phyloP scores from a whole-genome alignment of 768 basidiomycete genomes.

The Pholiota molesta region DNA sequence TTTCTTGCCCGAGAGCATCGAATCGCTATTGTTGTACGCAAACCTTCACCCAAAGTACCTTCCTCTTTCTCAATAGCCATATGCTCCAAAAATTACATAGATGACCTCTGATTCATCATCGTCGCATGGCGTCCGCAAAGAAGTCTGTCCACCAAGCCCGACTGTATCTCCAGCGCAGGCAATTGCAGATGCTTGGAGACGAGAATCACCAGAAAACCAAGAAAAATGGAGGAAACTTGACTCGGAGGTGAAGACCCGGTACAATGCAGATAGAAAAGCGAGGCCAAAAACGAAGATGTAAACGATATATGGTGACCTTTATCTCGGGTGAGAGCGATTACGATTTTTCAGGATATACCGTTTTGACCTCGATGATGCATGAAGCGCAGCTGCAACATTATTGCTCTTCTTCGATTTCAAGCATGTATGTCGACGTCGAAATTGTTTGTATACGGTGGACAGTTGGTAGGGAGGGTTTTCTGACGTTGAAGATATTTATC shows the following conservation, averaged over 20 bases:
- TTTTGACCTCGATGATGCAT: conserved; percentile 14
- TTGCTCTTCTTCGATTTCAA: conserved; percentile 22
- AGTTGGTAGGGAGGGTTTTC: conserved; percentile 13
- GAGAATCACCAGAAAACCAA: conserved; percentile 60
- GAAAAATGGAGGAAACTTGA: conserved; percentile 57
- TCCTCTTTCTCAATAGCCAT: conserved; percentile 29
- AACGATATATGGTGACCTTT: conserved; percentile 13
- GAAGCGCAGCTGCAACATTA: conserved; percentile 13
- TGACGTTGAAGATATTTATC: conserved; percentile 27
- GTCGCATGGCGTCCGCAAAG: conserved; percentile 36
- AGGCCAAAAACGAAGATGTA: conserved; percentile 59
- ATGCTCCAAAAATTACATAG: conserved; percentile 36
- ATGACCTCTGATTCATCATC: conserved; percentile 49
- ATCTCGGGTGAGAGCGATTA: conserved; percentile 19
- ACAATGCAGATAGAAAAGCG: conserved; percentile 41
- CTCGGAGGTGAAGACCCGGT: conserved; percentile 54
- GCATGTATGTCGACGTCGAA: conserved; percentile 10
- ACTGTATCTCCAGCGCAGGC: conserved; percentile 56
- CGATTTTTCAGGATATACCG: conserved; percentile 3
- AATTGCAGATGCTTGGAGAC: conserved; percentile 72
- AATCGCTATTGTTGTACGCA: conserved; percentile 42
- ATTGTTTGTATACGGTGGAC: conserved; percentile 15
- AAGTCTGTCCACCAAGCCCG: conserved; percentile 31
- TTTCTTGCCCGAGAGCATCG: conserved; percentile 34
- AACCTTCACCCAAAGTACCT: conserved; percentile 16